Evolutionary conservation across 83 land plant genomes (phyloP), one percentile per base, ranked within the genome.

Genomic region (Picea engelmannii): DNA sequence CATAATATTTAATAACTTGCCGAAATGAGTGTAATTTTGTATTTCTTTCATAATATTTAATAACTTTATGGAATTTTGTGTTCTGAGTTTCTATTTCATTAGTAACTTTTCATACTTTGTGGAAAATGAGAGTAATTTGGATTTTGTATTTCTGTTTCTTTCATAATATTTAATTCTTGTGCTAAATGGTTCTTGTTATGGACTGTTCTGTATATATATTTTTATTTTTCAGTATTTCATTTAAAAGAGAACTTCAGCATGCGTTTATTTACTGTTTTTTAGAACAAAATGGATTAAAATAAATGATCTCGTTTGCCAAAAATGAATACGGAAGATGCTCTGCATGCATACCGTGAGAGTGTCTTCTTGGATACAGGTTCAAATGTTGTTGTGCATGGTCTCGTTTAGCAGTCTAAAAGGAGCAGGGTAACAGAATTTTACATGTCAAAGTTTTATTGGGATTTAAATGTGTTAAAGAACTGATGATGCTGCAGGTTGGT

Each of bases 401-500:
- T 73, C 17, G 12, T 20, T 47, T 44, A 20, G 18, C 25, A 73
- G 25, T 70, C 47, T 73, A 44, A n/a, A 52, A 20, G 21, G 49
- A 20, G 42, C 21, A 23, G 47, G 38, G 58, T 44, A 73, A 44
- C 10, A 73, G 58, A 73, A 42, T 55, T 55, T 40, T 4, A 52
- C 76, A 47, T 21, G 59, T 52, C 58, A 44, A 47, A 52, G 21
- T 47, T 73, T 73, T n/a, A 58, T 42, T 42, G 76, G 76, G 76
- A 73, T 47, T 42, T 42, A 73, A 73, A 73, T 44, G 13, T 73
- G 27, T n/a, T 73, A 1, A 73, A 42, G 76, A 47, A 9, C 21
- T 47, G 27, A 47, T 73, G 52, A 52, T 73, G 27, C 49, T 73
- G 58, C 76, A 73, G 76, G 76, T 44, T 12, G 76, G 76, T 47